Percentiles rank a stretch among this genome's conserved stretches.
Evolutionary conservation across 306 rosid genomes (phyloP).

Genomic region (Rosa lucieae): DNA sequence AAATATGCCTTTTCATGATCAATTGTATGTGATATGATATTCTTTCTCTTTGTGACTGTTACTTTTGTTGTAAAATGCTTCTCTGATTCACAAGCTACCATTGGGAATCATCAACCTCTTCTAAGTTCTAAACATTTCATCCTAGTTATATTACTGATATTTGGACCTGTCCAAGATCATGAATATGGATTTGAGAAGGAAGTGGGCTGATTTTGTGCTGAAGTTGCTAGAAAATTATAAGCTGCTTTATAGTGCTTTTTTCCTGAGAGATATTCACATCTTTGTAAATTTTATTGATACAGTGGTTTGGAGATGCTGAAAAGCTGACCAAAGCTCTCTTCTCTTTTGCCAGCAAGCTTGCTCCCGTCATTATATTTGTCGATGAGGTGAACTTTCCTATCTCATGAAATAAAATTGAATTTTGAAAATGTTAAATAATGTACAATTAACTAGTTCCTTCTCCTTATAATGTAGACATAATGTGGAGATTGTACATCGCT

Average conservation of each 20-base stretch:
- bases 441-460: neutral
- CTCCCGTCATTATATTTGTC: slow-evolving; percentile 96
- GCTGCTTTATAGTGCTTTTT: neutral
- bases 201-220: neutral
- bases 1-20: neutral
- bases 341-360: slow-evolving; percentile 96
- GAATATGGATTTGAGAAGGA: neutral
- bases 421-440: neutral
- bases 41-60: neutral
- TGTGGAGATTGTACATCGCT: neutral
- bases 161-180: neutral
- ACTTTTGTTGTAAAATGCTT: neutral
- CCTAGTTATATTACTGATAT: neutral
- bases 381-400: slow-evolving; percentile 67
- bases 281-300: slow-evolving; percentile 26
- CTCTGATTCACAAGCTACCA: neutral
- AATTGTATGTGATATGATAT: neutral
- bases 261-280: neutral
- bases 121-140: neutral
- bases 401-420: neutral
- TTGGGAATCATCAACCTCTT: neutral
- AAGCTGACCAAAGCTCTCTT: slow-evolving; percentile 96
- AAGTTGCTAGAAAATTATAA: neutral
- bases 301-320: slow-evolving; percentile 99
- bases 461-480: neutral